Conservation (phyloP, 2,329 filamentous ascomycete species). For the Ophiocordyceps australis region DNA sequence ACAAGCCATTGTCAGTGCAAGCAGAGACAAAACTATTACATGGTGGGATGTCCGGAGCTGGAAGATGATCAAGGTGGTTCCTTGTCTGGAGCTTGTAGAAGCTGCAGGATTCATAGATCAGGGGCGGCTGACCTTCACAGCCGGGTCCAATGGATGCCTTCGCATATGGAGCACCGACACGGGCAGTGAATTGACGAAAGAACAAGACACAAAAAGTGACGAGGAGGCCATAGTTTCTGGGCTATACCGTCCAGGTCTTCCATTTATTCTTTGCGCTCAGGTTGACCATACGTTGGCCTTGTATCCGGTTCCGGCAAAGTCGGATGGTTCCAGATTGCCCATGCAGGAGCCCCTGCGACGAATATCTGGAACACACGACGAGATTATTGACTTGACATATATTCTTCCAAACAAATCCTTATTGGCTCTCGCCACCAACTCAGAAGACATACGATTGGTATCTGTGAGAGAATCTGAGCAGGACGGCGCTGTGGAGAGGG, state of each 20-base stretch:
- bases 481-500: slow-evolving; percentile 5
- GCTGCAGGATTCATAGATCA: slow-evolving; percentile 60
- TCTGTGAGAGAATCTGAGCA: slow-evolving; percentile 38
- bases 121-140: slow-evolving; percentile 61
- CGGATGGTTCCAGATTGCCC: slow-evolving; percentile 14
- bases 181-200: slow-evolving; percentile 61
- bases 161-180: slow-evolving; percentile 68
- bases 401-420: slow-evolving; percentile 64
- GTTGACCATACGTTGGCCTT: slow-evolving; percentile 76
- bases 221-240: slow-evolving; percentile 53
- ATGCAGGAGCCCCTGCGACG: slow-evolving; percentile 42
- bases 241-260: slow-evolving; percentile 44
- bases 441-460: slow-evolving; percentile 79
- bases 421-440: slow-evolving; percentile 84
- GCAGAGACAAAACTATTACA: slow-evolving; percentile 85
- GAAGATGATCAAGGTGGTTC: slow-evolving; percentile 66
- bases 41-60: slow-evolving; percentile 80
- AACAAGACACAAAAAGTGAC: slow-evolving; percentile 44
- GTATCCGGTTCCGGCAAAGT: slow-evolving; percentile 32
- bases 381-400: slow-evolving; percentile 89
- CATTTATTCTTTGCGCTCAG: slow-evolving; percentile 66
- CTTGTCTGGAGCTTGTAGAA: slow-evolving; percentile 74
- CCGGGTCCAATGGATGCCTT: slow-evolving; percentile 65
- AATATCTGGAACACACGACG: slow-evolving; percentile 92
- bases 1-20: slow-evolving; percentile 62